Evolutionary conservation across 768 basidiomycete genomes (phyloP), one percentile per base, ranked within the genome.

Genomic region (Suillus tomentosus): DNA sequence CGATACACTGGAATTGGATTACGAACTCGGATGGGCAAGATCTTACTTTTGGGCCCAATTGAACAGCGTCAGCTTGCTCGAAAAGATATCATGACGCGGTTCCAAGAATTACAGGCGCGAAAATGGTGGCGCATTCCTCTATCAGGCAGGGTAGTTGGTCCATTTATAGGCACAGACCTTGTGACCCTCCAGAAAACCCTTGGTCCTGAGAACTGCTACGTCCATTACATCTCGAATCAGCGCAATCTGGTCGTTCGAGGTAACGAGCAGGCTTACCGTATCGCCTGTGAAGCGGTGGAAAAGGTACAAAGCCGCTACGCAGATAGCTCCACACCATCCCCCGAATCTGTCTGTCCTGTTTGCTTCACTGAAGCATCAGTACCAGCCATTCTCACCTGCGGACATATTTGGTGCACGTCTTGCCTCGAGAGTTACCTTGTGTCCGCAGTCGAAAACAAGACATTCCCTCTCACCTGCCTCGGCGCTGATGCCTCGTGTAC

Each of bases 381-480:
- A 1, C 87, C 88, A 0, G 72, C 87, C 3, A 78, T 78, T 13
- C 79, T 92, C 1, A 73, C 71, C 11, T 94, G 92, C 66, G 85
- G 88, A 2, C 91, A 94, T 72, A 69, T 69, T 1, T 92, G 86
- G 84, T 94, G 92, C 71, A 82, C 82, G 43, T 65, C 78, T 3
- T 94, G 92, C 71, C 71, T 94, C 24, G 68, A 73, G 8, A 74
- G 79, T 37, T 93, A 91, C 70, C 78, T 94, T 22, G 71, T 74
- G 3, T 82, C 89, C 1, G 79, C 89, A 1, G 75, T 83, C 24
- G 84, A 86, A 39, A 84, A 80, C 67, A 83, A 81, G 56, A 76
- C 74, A 14, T 93, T 93, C 78, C 92, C 92, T 0, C 71, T 94
- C n/a, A 82, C 73, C 19, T 94, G 92, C 67, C 80, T 94, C 1